Conservation (phyloP, 139 green algal species). For the Closterium sp. region DNA sequence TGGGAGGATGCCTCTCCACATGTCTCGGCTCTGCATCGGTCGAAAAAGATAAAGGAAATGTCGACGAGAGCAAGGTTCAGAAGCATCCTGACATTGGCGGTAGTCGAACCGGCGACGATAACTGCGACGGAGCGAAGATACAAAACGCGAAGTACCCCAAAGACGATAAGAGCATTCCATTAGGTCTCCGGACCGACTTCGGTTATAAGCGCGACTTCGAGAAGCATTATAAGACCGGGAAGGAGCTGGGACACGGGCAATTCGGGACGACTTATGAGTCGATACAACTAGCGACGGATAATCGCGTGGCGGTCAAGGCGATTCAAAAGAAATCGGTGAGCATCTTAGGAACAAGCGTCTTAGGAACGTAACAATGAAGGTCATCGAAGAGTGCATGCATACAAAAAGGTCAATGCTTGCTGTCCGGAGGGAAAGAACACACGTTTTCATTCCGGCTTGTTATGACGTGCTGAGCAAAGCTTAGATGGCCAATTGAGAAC, state of each 20-base stretch:
- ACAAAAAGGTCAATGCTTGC: not conserved
- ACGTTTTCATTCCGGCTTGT: not conserved
- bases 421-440: not conserved
- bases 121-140: not conserved
- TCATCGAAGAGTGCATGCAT: too few species aligned
- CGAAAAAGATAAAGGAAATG: not conserved
- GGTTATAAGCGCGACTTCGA: constrained; percentile 31
- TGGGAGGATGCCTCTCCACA: not conserved
- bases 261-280: constrained; percentile 33
- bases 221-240: constrained; percentile 38
- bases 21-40: not conserved
- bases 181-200: constrained; percentile 33
- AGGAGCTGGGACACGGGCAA: constrained; percentile 50
- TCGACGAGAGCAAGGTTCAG: not conserved
- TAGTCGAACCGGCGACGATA: not conserved
- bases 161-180: constrained; percentile 17
- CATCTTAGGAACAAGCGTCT: too few species aligned
- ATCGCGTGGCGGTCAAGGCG: constrained; percentile 40
- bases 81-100: not conserved
- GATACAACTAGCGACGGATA: constrained; percentile 21
- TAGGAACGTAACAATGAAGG: too few species aligned
- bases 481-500: not conserved
- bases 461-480: not conserved
- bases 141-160: constrained; percentile 18
- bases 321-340: constrained; percentile 43